phyloP scores from a whole-genome alignment of 148 eudicot species.

The Rhododendron ferrugineum region DNA sequence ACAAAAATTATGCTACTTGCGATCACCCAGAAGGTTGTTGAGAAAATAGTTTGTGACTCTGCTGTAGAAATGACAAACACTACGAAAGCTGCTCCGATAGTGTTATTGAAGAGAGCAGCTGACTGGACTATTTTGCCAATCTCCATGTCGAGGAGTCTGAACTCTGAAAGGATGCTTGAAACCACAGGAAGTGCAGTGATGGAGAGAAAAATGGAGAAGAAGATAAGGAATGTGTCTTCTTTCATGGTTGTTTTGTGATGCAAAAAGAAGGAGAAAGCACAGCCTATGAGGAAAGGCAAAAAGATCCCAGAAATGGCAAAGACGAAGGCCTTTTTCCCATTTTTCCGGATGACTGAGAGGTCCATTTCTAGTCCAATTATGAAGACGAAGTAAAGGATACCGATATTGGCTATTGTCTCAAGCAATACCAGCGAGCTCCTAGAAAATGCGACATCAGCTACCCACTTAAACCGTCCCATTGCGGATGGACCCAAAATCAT shows the following conservation, averaged over 20 bases:
- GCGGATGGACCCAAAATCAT: slow-evolving; percentile 13
- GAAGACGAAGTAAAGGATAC: slow-evolving; percentile 15
- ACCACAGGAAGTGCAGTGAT: slow-evolving; percentile 14
- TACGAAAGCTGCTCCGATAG: not conserved
- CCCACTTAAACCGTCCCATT: not conserved
- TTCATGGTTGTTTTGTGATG: not conserved
- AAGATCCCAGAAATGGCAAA: slow-evolving; percentile 13
- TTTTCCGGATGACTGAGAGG: not conserved
- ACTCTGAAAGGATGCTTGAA: slow-evolving; percentile 10
- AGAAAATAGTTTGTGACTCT: not conserved
- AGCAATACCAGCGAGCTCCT: not conserved
- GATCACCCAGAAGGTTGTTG: not conserved
- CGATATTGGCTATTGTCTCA: slow-evolving; percentile 13
- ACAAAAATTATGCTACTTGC: not conserved
- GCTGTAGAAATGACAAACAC: slow-evolving; percentile 5
- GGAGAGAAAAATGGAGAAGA: not conserved
- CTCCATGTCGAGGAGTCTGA: slow-evolving; percentile 11
- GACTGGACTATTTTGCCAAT: slow-evolving; percentile 13
- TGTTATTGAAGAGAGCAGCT: slow-evolving; percentile 8
- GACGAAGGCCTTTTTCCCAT: slow-evolving; percentile 5
- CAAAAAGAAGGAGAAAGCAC: slow-evolving; percentile 1
- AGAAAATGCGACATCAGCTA: not conserved
- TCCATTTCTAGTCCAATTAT: slow-evolving; percentile 17
- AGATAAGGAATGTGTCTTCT: slow-evolving; percentile 2
- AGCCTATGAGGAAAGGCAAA: slow-evolving; percentile 10